Base-by-base conservation (phyloP, 768 basidiomycete genomes). In the Nevesoporus exiguus region DNA sequence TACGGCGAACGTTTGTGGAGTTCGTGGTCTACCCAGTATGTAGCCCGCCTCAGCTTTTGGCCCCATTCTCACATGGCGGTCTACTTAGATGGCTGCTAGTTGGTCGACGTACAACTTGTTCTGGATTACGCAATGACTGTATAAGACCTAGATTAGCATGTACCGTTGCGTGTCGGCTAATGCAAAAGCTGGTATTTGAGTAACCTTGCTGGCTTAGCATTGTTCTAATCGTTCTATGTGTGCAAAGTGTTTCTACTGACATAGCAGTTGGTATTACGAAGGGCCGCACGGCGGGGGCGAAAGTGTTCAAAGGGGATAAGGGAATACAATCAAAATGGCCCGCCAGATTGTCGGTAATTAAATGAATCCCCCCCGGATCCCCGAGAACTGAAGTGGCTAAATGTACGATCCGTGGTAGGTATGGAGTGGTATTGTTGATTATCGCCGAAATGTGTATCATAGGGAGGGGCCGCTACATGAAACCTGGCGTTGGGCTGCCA, bases 371-470 rank as follows among this genome's bases (percentile, higher is more conserved):
- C 17, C 8, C 29, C 24, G 11, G 48, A 45, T 31, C 17, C 47
- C 2, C 15, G n/a, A 39, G 1, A 27, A 29, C 11, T 7, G 13
- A 36, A 4, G 0, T 25, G 36, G 22, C 25, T 17, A 15, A 31
- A 30, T 25, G 36, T n/a, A 21, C 31, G 2, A 30, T 45, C 24
- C 29, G 24, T 10, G 22, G 14, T 1, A 6, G 43, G 17, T 13
- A 24, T 34, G 21, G 27, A 24, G 41, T 47, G n/a, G 44, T 36
- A 21, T 5, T 48, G 45, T 10, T 56, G 58, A 44, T 49, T 46
- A 33, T 49, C 34, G 22, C 55, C 31, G 31, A 44, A 19, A 17
- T 49, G 19, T 11, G 17, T 9, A 46, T 11, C 14, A 15, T 51
- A n/a, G 27, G 30, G 15, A 43, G 30, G 31, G 13, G 5, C 6